These are phyloP conservation scores for Protomyces lactucae-debilis DNA, from an alignment of 1,139 yeast species.

Conservation along the genomic window DNA sequence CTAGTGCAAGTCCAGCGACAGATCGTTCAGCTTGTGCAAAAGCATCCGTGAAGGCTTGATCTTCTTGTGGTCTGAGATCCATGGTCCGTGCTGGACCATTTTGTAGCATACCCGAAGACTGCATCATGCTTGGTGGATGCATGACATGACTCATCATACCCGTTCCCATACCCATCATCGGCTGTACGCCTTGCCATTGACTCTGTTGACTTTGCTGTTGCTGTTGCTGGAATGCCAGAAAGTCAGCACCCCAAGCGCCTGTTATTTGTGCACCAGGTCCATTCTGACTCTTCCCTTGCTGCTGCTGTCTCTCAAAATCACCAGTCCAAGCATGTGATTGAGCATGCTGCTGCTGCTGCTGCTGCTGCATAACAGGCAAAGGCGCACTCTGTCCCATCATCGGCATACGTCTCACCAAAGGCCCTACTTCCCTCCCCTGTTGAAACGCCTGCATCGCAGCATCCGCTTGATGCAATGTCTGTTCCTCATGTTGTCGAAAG, in stretches of 20 bases:
- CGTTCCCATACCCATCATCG: not conserved
- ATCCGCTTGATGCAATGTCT: not conserved
- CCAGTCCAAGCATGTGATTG: not conserved
- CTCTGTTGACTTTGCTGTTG: not conserved
- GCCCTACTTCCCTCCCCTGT: not conserved
- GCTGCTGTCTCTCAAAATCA: not conserved
- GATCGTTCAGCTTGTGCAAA: conserved; percentile 20
- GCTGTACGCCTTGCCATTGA: not conserved
- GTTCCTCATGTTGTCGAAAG: not conserved
- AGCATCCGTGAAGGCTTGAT: conserved; percentile 9
- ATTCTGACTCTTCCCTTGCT: not conserved
- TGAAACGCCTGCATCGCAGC: not conserved
- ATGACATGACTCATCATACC: not conserved
- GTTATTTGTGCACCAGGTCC: not conserved
- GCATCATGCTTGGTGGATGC: not conserved
- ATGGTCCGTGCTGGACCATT: not conserved
- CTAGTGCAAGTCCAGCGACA: not conserved
- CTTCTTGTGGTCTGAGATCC: no score
- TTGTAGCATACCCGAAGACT: not conserved
- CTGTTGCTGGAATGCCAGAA: not conserved
- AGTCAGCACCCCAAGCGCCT: conserved; percentile 3
- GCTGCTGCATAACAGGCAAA: no score
- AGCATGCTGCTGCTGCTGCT: not conserved
- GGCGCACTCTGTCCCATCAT: no score
- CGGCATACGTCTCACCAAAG: not conserved